Evolutionary conservation across 2,329 filamentous ascomycete genomes (phyloP).

Genomic region (Cordyceps cicadae): DNA sequence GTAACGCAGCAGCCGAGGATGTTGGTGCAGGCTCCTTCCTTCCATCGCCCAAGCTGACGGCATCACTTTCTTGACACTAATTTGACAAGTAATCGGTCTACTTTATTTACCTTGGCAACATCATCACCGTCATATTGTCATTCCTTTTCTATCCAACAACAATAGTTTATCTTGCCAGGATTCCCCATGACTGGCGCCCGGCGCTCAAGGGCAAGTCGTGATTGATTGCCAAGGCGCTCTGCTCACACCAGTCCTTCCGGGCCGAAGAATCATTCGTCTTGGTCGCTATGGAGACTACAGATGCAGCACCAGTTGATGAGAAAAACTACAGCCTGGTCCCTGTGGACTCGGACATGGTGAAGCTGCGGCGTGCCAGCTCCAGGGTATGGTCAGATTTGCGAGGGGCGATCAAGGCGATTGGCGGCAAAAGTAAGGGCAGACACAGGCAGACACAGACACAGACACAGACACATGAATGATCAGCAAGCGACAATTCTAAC

Average conservation of each 20-base stretch:
- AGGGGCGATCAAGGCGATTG: conserved; percentile 25
- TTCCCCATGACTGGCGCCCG: neutral
- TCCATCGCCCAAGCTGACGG: neutral
- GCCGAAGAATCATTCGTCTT: too few relatives aligned
- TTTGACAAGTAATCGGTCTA: neutral
- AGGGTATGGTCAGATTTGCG: conserved; percentile 29
- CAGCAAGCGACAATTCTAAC: neutral
- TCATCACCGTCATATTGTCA: conserved; percentile 3
- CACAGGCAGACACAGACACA: too few relatives aligned
- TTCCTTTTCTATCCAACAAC: neutral
- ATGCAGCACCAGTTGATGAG: neutral
- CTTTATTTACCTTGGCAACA: neutral
- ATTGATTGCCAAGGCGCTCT: neutral
- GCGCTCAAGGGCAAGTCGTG: neutral
- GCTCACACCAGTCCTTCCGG: neutral
- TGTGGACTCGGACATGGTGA: conserved; percentile 12
- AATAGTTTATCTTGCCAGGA: neutral
- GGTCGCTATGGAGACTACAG: neutral
- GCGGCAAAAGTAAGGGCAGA: conserved; percentile 17
- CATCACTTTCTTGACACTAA: neutral
- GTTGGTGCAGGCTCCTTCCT: neutral
- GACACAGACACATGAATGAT: too few relatives aligned
- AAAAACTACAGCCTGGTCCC: neutral
- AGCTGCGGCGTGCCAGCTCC: conserved; percentile 21
- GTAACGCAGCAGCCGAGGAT: neutral